Conservation (phyloP, 2,329 filamentous ascomycete species). For the Myriosclerotinia curreyana region DNA sequence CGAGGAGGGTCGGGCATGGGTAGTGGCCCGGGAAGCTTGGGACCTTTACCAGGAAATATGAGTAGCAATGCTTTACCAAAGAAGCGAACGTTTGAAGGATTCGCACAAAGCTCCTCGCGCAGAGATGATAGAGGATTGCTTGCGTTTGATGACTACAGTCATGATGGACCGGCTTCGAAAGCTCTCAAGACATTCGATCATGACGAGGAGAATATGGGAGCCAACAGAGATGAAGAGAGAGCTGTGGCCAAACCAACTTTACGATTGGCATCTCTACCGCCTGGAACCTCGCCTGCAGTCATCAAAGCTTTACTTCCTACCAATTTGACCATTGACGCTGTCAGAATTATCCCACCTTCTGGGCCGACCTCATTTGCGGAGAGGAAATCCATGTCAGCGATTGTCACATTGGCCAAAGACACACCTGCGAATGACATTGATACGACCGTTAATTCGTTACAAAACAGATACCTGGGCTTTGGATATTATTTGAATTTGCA, state of each 20-base stretch:
- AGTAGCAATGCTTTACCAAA: slow-evolving; percentile 39
- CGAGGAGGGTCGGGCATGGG: slow-evolving; percentile 12
- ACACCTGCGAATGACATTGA: slow-evolving; percentile 84
- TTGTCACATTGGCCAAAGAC: slow-evolving; percentile 76
- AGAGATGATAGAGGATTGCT: slow-evolving; percentile 38
- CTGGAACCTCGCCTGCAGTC: slow-evolving; percentile 55
- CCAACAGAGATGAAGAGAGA: slow-evolving; percentile 50
- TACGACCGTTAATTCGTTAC: slow-evolving; percentile 69
- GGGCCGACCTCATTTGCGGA: slow-evolving; percentile 54
- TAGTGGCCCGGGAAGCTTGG: slow-evolving; percentile 62
- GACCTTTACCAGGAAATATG: slow-evolving; percentile 50
- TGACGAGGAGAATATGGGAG: slow-evolving; percentile 41
- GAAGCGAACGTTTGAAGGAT: slow-evolving; percentile 53
- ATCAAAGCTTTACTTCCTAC: slow-evolving; percentile 59
- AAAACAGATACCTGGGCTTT: slow-evolving; percentile 81
- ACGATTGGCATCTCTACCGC: slow-evolving; percentile 58
- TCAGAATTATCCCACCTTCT: slow-evolving; percentile 63
- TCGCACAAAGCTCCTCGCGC: slow-evolving; percentile 39
- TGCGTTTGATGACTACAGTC: slow-evolving; percentile 39
- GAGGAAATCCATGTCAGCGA: slow-evolving; percentile 70
- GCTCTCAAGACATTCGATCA: slow-evolving; percentile 40
- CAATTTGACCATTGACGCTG: slow-evolving; percentile 64
- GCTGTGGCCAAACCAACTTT: slow-evolving; percentile 61
- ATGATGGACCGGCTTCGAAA: slow-evolving; percentile 31
- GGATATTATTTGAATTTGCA: slow-evolving; percentile 80